Conservation (phyloP, 345 rosid species). For the Hibiscus trionum region DNA sequence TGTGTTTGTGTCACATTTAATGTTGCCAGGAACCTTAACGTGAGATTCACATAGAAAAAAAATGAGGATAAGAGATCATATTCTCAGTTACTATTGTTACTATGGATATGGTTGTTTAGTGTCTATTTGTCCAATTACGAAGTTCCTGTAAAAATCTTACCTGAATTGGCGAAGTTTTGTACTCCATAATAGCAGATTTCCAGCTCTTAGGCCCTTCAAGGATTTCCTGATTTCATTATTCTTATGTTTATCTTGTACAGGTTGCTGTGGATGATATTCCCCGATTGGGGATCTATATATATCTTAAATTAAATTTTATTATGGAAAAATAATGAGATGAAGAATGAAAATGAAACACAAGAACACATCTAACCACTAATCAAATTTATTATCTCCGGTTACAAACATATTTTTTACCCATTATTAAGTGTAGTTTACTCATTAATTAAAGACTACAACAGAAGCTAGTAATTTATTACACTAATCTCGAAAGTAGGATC, state of each 20-base stretch:
- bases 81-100: not conserved
- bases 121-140: not conserved
- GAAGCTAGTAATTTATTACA: no score
- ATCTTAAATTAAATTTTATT: no score
- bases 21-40: constrained; percentile 97
- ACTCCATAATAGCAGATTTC: not conserved
- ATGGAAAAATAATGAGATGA: no score
- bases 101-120: not conserved
- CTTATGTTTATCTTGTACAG: constrained; percentile 26
- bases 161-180: not conserved
- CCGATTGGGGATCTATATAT: constrained; percentile 20
- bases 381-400: no score
- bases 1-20: constrained; percentile 96
- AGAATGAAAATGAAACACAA: no score
- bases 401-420: no score
- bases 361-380: no score
- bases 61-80: not conserved
- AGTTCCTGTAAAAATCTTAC: not conserved
- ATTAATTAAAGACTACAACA: no score
- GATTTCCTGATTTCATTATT: not conserved
- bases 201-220: not conserved
- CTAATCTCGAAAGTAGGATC: not conserved
- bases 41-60: constrained; percentile 23
- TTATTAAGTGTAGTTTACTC: no score
- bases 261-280: constrained; percentile 94